Conservation (phyloP, 495 filamentous ascomycete species). For the Sphaerosporella brunnea region DNA sequence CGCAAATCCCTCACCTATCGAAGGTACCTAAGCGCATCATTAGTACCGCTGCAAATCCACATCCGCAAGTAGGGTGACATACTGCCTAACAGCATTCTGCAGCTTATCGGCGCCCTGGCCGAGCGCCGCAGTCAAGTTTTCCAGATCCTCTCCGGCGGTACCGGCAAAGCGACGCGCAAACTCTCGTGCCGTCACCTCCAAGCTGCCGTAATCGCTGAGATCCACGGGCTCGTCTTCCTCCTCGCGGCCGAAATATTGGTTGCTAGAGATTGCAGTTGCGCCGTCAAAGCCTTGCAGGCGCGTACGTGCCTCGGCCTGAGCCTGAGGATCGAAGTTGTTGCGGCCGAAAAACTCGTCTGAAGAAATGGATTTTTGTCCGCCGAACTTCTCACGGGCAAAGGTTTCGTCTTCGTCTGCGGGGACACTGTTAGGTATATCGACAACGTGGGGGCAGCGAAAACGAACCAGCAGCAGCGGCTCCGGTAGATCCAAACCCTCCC, state of each 20-base stretch:
- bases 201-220: constrained; percentile 59
- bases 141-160: constrained; percentile 85
- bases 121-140: constrained; percentile 62
- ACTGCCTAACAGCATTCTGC: constrained; percentile 76
- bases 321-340: constrained; percentile 59
- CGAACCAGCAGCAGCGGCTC: constrained; percentile 41
- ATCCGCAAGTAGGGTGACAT: too few relatives aligned
- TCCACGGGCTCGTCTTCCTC: constrained; percentile 44
- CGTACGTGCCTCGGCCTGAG: constrained; percentile 68
- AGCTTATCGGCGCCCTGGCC: constrained; percentile 71
- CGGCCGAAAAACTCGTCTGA: constrained; percentile 97
- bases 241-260: constrained; percentile 87
- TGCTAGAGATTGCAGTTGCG: constrained; percentile 78
- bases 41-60: too few relatives aligned
- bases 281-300: constrained; percentile 85
- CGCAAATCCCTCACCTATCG: too few relatives aligned
- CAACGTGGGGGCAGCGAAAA: too few relatives aligned
- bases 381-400: constrained; percentile 70
- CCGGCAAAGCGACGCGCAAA: constrained; percentile 87
- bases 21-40: neutral
- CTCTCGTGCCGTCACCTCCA: constrained; percentile 85
- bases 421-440: too few relatives aligned
- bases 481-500: constrained; percentile 74
- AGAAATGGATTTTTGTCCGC: constrained; percentile 83
- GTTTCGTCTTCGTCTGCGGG: constrained; percentile 48